Conservation (phyloP, 164 flowering plant species). For the Berberis thunbergii region DNA sequence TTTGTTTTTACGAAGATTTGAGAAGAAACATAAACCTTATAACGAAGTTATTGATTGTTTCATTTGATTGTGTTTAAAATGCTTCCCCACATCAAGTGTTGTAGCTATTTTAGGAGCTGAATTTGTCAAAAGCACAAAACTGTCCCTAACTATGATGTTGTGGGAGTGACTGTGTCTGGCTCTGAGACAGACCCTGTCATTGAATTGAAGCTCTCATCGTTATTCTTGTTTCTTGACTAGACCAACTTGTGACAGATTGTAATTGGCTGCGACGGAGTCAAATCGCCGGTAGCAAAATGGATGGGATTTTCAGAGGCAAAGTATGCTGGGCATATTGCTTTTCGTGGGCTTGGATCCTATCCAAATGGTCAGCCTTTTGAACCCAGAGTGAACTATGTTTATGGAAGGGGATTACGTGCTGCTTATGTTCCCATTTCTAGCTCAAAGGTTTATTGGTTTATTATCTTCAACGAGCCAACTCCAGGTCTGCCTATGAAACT, state of each 20-base stretch:
- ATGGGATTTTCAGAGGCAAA: constrained; percentile 82
- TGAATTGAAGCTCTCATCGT: background rate
- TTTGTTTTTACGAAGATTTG: too few species aligned
- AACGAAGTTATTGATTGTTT: too few species aligned
- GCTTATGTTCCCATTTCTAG: constrained; percentile 82
- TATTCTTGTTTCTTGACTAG: background rate
- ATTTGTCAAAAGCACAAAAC: too few species aligned
- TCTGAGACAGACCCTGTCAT: too few species aligned
- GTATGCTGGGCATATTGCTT: constrained; percentile 82
- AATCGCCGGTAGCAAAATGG: constrained; percentile 84
- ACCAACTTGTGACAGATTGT: constrained; percentile 40
- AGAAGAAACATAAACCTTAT: too few species aligned
- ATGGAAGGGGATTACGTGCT: constrained; percentile 84
- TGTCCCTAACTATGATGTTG: too few species aligned
- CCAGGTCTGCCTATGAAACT: constrained; percentile 43
- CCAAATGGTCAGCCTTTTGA: constrained; percentile 65
- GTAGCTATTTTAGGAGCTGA: too few species aligned
- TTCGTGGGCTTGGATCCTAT: constrained; percentile 74
- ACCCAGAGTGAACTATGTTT: constrained; percentile 60
- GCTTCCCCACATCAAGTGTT: too few species aligned
- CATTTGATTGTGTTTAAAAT: too few species aligned
- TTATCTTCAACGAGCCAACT: constrained; percentile 76
- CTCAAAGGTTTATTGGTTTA: constrained; percentile 87
- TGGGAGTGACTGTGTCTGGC: too few species aligned
- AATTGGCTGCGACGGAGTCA: constrained; percentile 86